Percentiles rank a stretch among this genome's conserved stretches.
Evolutionary conservation across 78 protist species (phyloP).

Genomic region (Tieghemostelium lacteum): DNA sequence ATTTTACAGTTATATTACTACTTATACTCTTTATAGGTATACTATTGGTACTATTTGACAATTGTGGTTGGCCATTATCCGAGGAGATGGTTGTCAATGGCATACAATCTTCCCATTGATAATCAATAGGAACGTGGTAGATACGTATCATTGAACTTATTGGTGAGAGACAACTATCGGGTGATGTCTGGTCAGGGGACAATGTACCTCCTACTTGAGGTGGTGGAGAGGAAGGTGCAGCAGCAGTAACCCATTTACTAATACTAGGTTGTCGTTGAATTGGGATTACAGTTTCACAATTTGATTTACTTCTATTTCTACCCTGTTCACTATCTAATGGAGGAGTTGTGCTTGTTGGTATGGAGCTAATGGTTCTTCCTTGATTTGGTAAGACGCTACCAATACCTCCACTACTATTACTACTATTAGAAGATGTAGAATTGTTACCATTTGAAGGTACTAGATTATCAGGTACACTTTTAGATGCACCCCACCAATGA

Average conservation of each 20-base stretch:
- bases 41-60: background rate
- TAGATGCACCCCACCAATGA: slow-evolving; percentile 60
- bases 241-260: slow-evolving; percentile 70
- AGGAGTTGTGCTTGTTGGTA: background rate
- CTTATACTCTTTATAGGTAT: background rate
- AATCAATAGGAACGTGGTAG: slow-evolving; percentile 34
- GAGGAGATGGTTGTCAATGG: background rate
- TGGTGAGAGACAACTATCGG: slow-evolving; percentile 53
- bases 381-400: too few species aligned
- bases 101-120: too few species aligned
- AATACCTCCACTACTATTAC: too few species aligned
- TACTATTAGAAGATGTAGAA: background rate
- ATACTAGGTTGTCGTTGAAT: slow-evolving; percentile 15
- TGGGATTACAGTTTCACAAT: background rate
- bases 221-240: slow-evolving; percentile 65
- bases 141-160: slow-evolving; percentile 58
- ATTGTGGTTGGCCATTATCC: background rate
- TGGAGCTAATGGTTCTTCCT: too few species aligned
- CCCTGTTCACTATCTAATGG: background rate
- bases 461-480: background rate
- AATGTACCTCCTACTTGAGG: background rate
- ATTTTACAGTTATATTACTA: background rate
- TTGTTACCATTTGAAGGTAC: background rate
- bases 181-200: slow-evolving; percentile 29
- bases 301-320: background rate